Percentiles rank a stretch among this genome's conserved stretches.
phyloP scores from a whole-genome alignment of 2,329 filamentous ascomycete genomes.

The Emmonsia crescens region DNA sequence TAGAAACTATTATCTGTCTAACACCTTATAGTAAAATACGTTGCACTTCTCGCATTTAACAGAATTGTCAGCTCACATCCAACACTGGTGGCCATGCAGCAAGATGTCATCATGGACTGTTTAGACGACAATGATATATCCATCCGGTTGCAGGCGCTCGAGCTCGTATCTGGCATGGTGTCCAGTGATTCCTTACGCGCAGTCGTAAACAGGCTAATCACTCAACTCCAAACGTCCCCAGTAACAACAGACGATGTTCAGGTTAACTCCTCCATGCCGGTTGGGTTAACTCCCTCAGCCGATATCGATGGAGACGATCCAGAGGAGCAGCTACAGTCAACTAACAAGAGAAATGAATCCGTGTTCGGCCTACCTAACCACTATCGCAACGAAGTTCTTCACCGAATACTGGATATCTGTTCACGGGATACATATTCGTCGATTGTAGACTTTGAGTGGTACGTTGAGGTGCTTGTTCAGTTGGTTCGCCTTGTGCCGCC shows the following conservation, averaged over 20 bases:
- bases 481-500: conserved; percentile 55
- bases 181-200: conserved; percentile 71
- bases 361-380: conserved; percentile 65
- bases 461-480: conserved; percentile 79
- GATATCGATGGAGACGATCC: conserved; percentile 49
- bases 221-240: conserved; percentile 62
- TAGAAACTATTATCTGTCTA: conserved; percentile 6
- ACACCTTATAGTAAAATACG: conserved; percentile 69
- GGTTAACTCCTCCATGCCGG: conserved; percentile 23
- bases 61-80: conserved; percentile 86
- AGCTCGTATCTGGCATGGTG: conserved; percentile 89
- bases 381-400: conserved; percentile 74
- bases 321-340: conserved; percentile 45
- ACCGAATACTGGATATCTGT: conserved; percentile 77
- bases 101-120: conserved; percentile 92
- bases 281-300: conserved; percentile 38
- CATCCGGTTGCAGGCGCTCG: conserved; percentile 83
- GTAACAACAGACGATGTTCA: conserved; percentile 41
- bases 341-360: conserved; percentile 39
- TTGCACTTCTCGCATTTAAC: conserved; percentile 88
- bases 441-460: conserved; percentile 91
- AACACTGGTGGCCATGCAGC: conserved; percentile 77
- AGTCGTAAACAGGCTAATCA: conserved; percentile 77
- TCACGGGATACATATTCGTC: conserved; percentile 78
- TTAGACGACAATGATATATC: conserved; percentile 94